phyloP scores from a whole-genome alignment of 2,329 filamentous ascomycete genomes.

The Xylariaceae sp. region DNA sequence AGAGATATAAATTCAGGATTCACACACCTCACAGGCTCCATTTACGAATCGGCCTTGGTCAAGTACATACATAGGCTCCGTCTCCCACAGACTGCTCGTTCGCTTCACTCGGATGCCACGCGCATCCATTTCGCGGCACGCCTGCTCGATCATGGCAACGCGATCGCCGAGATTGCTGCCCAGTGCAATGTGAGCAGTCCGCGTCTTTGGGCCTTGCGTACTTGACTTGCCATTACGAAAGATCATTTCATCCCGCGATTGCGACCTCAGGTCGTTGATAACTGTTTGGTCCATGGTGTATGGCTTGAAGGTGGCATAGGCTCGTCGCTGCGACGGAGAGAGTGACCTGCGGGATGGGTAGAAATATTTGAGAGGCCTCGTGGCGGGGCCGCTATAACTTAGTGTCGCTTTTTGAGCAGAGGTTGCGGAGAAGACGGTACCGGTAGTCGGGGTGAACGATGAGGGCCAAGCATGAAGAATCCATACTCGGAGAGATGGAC shows the following conservation, averaged over 20 bases:
- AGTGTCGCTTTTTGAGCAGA: background rate
- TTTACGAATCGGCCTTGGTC: constrained; percentile 89
- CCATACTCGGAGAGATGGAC: constrained; percentile 28
- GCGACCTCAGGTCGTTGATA: constrained; percentile 15
- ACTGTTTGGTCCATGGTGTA: constrained; percentile 25
- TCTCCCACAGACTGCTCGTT: constrained; percentile 91
- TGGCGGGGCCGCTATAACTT: constrained; percentile 6
- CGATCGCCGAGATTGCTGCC: constrained; percentile 91
- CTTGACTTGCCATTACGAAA: constrained; percentile 25
- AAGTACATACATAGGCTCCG: constrained; percentile 90
- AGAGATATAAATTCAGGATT: background rate
- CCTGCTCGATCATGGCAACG: constrained; percentile 75
- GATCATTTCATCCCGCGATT: constrained; percentile 16
- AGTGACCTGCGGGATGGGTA: background rate
- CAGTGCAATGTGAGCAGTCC: constrained; percentile 72
- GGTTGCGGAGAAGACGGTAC: constrained; percentile 1
- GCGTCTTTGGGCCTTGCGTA: constrained; percentile 26
- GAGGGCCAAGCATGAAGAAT: constrained; percentile 21
- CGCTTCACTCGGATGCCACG: constrained; percentile 66
- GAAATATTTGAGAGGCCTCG: background rate
- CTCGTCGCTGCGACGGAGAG: constrained; percentile 3
- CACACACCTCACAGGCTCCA: constrained; percentile 75
- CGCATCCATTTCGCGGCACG: constrained; percentile 70
- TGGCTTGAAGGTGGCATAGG: constrained; percentile 16
- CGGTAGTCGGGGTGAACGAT: constrained; percentile 6